A percentile compares a stretch with the other conserved stretches of the same genome.
These are phyloP conservation scores for Moricandia arvensis DNA, from an alignment of 345 rosid genomes.

Conservation along the genomic window DNA sequence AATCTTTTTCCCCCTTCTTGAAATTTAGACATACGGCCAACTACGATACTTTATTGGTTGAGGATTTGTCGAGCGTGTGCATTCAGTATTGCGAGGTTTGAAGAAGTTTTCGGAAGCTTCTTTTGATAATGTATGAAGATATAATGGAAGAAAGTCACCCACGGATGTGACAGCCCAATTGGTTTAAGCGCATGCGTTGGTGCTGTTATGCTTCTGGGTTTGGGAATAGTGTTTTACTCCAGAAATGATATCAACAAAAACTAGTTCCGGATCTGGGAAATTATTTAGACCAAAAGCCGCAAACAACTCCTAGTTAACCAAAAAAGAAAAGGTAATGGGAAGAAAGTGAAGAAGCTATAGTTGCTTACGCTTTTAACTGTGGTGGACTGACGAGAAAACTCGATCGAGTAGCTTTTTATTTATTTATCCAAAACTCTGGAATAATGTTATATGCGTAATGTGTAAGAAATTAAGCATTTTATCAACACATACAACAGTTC, in stretches of 20 bases:
- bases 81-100: conserved; percentile 63
- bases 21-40: not conserved
- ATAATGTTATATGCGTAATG: not conserved
- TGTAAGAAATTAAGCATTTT: not conserved
- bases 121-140: conserved; percentile 83
- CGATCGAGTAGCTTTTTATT: not conserved
- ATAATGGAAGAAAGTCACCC: conserved; percentile 24
- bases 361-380: conserved; percentile 29
- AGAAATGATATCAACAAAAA: no score
- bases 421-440: not conserved
- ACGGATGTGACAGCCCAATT: no score
- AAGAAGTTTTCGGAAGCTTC: conserved; percentile 81
- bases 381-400: conserved; percentile 23
- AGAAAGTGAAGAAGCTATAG: conserved; percentile 58
- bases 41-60: not conserved
- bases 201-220: no score
- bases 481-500: not conserved
- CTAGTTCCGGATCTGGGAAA: no score
- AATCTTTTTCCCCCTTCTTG: no score
- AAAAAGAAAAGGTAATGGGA: not conserved
- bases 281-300: no score
- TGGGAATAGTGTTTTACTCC: no score
- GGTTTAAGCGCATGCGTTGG: no score
- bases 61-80: conserved; percentile 59
- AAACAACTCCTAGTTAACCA: no score